Percentiles rank a stretch among this genome's conserved stretches.
Conservation (phyloP, 495 filamentous ascomycete species). For the Penicillium chermesinum region DNA sequence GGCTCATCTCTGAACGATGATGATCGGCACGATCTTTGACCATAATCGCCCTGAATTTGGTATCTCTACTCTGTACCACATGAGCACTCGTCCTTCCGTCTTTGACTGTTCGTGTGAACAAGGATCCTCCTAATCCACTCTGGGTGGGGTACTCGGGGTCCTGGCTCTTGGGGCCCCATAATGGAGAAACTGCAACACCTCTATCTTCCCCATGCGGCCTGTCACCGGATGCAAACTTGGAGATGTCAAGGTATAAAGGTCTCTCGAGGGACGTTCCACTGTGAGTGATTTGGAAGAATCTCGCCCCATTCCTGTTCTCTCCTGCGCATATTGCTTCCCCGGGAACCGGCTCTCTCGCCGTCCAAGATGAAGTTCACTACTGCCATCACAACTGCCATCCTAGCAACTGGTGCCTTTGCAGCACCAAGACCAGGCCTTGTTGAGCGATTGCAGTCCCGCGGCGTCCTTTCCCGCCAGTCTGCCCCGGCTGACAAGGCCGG, state of each 20-base stretch:
- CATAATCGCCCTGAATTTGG: no score
- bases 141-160: conserved; percentile 1
- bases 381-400: conserved; percentile 17
- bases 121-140: conserved; percentile 1
- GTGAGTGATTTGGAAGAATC: not conserved
- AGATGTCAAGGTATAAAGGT: conserved; percentile 12
- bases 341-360: not conserved
- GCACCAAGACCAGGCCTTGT: conserved; percentile 22
- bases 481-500: conserved; percentile 11
- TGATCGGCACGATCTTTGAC: no score
- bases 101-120: not conserved
- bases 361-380: conserved; percentile 27
- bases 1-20: no score
- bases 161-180: conserved; percentile 4
- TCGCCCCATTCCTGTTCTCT: not conserved
- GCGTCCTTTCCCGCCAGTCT: conserved; percentile 22
- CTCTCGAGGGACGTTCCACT: no score
- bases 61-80: no score
- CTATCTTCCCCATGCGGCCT: conserved; percentile 22
- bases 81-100: no score
- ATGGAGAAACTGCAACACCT: conserved; percentile 9
- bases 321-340: not conserved
- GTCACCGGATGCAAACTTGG: conserved; percentile 17
- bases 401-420: conserved; percentile 24
- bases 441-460: conserved; percentile 27